Percentiles rank a stretch among this genome's conserved stretches.
These are phyloP conservation scores for Xerocomus brunneocitrinus DNA, from an alignment of 768 basidiomycete species.

Conservation along the genomic window DNA sequence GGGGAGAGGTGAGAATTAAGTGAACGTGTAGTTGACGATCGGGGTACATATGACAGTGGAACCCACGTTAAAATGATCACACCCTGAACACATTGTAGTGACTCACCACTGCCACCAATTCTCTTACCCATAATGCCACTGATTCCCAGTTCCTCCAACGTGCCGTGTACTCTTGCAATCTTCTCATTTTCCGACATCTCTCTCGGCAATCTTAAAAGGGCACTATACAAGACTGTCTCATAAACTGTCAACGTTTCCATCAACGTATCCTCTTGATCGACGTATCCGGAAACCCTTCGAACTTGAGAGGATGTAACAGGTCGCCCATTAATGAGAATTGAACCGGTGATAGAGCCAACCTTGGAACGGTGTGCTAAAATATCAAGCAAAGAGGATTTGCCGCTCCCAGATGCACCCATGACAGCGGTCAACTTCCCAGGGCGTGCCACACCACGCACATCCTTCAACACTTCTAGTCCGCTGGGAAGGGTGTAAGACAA, in stretches of 20 bases:
- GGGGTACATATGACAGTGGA: not conserved
- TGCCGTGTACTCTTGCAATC: slow-evolving; percentile 89
- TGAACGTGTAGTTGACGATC: not conserved
- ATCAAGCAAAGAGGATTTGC: slow-evolving; percentile 94
- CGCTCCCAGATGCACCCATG: slow-evolving; percentile 95
- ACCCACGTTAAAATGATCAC: not conserved
- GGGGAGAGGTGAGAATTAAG: not conserved
- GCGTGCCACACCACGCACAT: slow-evolving; percentile 76
- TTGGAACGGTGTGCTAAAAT: slow-evolving; percentile 91
- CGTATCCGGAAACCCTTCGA: slow-evolving; percentile 86
- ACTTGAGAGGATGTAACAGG: slow-evolving; percentile 70
- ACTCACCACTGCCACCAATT: slow-evolving; percentile 81
- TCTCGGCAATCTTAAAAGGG: slow-evolving; percentile 81
- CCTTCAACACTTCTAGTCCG: slow-evolving; percentile 65
- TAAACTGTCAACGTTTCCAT: slow-evolving; percentile 98
- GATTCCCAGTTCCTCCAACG: slow-evolving; percentile 94
- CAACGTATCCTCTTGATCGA: slow-evolving; percentile 97
- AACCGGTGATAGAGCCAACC: slow-evolving; percentile 67
- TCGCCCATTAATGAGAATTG: slow-evolving; percentile 82
- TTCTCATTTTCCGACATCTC: slow-evolving; percentile 98
- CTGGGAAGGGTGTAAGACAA: slow-evolving; percentile 72
- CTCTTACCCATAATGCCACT: slow-evolving; percentile 83
- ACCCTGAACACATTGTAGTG: not conserved
- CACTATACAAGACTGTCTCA: slow-evolving; percentile 94
- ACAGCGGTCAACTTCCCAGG: slow-evolving; percentile 92